phyloP scores from a whole-genome alignment of 2,329 filamentous ascomycete species.

The Monosporascus sp. region DNA sequence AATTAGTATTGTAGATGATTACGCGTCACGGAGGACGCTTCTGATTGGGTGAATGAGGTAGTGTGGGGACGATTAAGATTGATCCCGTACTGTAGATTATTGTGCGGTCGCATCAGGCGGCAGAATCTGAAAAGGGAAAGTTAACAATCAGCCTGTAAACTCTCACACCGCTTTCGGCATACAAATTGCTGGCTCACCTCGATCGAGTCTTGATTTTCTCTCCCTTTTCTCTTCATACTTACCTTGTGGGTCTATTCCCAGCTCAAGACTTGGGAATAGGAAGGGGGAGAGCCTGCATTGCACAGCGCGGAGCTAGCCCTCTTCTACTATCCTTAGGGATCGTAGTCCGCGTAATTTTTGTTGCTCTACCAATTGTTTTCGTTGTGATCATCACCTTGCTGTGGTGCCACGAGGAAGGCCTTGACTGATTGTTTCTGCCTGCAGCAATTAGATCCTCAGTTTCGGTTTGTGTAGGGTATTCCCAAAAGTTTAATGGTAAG shows the following conservation, averaged over 20 bases:
- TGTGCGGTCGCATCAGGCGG: neutral
- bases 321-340: constrained; percentile 48
- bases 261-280: constrained; percentile 39
- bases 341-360: constrained; percentile 48
- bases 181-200: constrained; percentile 14
- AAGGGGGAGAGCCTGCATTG: constrained; percentile 46
- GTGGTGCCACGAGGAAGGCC: constrained; percentile 40
- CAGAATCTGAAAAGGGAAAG: constrained; percentile 1
- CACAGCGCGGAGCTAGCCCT: constrained; percentile 45
- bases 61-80: neutral
- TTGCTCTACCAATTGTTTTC: constrained; percentile 36
- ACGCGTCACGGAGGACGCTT: too few relatives aligned
- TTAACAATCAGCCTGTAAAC: constrained; percentile 11
- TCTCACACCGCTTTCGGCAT: constrained; percentile 4
- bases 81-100: too few relatives aligned
- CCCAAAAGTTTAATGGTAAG: too few relatives aligned
- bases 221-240: constrained; percentile 44
- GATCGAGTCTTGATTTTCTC: constrained; percentile 15
- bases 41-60: neutral
- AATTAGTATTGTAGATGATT: too few relatives aligned
- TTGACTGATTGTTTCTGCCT: neutral
- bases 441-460: accelerated
- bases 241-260: constrained; percentile 39
- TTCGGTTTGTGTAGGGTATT: too few relatives aligned
- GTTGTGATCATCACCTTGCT: constrained; percentile 32